A percentile compares a stretch with the other conserved stretches of the same genome.
phyloP scores from a whole-genome alignment of 345 rosid species.

The Corymbia maculata region DNA sequence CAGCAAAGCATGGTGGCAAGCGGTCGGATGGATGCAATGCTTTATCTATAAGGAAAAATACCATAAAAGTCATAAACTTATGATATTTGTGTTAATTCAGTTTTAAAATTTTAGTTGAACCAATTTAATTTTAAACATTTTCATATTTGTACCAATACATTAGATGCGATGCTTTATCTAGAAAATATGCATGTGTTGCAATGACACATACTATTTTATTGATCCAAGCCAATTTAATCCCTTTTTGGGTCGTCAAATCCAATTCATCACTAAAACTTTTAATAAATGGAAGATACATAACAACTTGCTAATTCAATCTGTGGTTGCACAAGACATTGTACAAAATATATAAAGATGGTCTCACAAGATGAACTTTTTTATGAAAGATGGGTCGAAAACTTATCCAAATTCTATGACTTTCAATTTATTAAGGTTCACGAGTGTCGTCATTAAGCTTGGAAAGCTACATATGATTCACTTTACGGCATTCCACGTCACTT shows the following conservation, averaged over 20 bases:
- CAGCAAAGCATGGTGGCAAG: accelerated
- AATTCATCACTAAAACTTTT: not conserved
- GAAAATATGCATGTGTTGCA: not conserved
- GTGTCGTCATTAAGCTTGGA: not conserved
- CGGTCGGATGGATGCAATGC: not conserved
- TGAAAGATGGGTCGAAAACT: not conserved
- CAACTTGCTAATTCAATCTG: not conserved
- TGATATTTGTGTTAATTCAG: too few species aligned
- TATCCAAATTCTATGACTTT: not conserved
- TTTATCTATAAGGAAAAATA: not conserved
- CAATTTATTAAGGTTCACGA: not conserved
- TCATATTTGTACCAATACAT: too few species aligned
- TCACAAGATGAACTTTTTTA: not conserved
- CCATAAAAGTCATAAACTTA: too few species aligned
- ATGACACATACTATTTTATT: not conserved
- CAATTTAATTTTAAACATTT: too few species aligned
- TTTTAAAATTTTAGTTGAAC: too few species aligned
- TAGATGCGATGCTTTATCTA: too few species aligned
- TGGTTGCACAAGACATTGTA: not conserved
- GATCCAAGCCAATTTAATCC: not conserved
- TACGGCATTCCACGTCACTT: not conserved
- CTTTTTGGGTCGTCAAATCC: not conserved
- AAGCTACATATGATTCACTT: not conserved
- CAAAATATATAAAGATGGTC: not conserved
- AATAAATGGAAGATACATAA: not conserved